phyloP scores from a whole-genome alignment of 73 alveolate genomes.

The Breviolum minutum region DNA sequence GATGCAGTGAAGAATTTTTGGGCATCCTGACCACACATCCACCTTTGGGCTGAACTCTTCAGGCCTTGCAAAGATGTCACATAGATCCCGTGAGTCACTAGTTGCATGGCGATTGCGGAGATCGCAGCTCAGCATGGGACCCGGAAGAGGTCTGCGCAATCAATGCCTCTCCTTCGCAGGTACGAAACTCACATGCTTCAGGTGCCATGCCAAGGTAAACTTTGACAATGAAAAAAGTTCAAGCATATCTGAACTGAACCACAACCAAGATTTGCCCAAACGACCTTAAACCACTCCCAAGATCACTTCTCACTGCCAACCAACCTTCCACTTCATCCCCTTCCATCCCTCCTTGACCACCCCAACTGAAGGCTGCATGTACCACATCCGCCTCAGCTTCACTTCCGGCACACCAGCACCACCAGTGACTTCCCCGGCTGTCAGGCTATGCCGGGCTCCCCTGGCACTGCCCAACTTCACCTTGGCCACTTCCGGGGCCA shows the following conservation, averaged over 20 bases:
- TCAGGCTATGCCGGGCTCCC: neutral
- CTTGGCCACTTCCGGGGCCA: conserved; percentile 90
- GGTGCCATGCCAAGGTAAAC: neutral
- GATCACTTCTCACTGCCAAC: too few relatives aligned
- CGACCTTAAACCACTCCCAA: neutral
- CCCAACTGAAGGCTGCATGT: conserved; percentile 81
- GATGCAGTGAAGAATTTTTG: neutral
- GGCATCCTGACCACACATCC: conserved; percentile 57
- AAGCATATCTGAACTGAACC: too few relatives aligned
- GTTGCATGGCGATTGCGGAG: neutral
- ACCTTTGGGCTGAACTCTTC: conserved; percentile 62
- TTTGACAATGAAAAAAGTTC: too few relatives aligned
- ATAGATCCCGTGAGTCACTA: neutral
- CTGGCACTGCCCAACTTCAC: conserved; percentile 72
- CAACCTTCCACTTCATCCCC: neutral
- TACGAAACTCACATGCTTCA: neutral
- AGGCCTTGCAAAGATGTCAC: neutral
- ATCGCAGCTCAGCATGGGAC: neutral
- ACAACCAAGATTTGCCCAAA: neutral
- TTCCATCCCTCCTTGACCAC: neutral
- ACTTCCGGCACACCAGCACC: neutral
- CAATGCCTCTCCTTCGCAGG: conserved; percentile 15
- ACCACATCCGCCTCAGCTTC: conserved; percentile 4
- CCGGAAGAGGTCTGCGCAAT: conserved; percentile 26
- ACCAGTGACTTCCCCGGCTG: neutral